Conservation (phyloP, 495 filamentous ascomycete species). For the Hyaloscypha bicolor region DNA sequence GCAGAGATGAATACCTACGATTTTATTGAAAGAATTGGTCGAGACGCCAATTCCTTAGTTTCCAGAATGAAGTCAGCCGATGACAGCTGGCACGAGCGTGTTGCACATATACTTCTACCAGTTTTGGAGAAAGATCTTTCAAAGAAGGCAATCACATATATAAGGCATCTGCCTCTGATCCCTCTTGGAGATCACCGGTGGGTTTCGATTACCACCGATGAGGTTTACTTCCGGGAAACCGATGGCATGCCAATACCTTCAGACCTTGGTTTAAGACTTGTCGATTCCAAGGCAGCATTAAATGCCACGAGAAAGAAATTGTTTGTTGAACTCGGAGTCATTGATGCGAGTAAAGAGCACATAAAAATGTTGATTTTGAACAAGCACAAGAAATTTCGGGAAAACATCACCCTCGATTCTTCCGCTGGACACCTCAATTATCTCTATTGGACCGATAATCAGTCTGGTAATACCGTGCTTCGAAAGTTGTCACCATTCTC, state of each 20-base stretch:
- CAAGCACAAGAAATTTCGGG: not conserved
- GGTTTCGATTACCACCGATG: not conserved
- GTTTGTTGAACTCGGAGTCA: slow-evolving; percentile 8
- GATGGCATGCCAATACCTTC: slow-evolving; percentile 9
- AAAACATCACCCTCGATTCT: not conserved
- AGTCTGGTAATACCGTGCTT: too few relatives aligned
- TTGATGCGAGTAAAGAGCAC: not conserved
- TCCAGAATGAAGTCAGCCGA: slow-evolving; percentile 8
- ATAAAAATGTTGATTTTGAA: not conserved
- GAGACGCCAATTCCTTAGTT: slow-evolving; percentile 7
- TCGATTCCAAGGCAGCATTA: not conserved
- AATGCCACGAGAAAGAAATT: not conserved
- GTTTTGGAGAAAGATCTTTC: not conserved
- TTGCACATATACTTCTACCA: not conserved
- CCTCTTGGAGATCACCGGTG: slow-evolving; percentile 2
- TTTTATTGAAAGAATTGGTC: slow-evolving; percentile 6
- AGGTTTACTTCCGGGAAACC: slow-evolving; percentile 9
- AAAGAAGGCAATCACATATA: not conserved
- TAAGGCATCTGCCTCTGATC: slow-evolving; percentile 1
- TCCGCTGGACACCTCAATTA: not conserved
- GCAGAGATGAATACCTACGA: not conserved
- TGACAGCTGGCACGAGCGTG: slow-evolving; percentile 13
- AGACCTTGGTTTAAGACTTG: slow-evolving; percentile 6
- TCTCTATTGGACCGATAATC: slow-evolving; percentile 6
- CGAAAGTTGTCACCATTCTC: too few relatives aligned